Percentiles rank a stretch among this genome's conserved stretches.
Conservation (phyloP, 2,329 filamentous ascomycete genomes). For the Berkeleyomyces rouxiae region DNA sequence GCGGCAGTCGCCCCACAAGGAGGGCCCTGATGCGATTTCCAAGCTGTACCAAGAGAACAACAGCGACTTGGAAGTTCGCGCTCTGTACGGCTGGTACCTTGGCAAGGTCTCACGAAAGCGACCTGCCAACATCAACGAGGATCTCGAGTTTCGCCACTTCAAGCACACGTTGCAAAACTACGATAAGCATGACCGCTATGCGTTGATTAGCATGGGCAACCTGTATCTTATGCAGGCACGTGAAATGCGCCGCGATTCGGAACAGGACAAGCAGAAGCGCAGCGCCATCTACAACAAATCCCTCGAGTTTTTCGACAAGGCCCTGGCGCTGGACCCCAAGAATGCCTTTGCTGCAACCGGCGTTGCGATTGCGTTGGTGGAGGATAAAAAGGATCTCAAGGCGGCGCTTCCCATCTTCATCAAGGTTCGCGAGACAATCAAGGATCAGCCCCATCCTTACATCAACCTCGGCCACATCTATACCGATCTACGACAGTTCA, state of each 20-base stretch:
- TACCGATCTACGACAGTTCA: constrained; percentile 75
- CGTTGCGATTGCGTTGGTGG: constrained; percentile 80
- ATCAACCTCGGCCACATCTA: constrained; percentile 91
- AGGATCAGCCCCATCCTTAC: constrained; percentile 63
- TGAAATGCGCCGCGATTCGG: constrained; percentile 85
- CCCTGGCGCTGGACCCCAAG: constrained; percentile 79
- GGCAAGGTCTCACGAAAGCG: constrained; percentile 72
- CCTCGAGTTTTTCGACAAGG: constrained; percentile 97
- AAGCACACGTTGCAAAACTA: constrained; percentile 89
- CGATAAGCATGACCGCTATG: constrained; percentile 97
- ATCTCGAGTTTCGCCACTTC: constrained; percentile 83
- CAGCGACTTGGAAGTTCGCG: constrained; percentile 76
- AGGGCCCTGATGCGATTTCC: constrained; percentile 70
- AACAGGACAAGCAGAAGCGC: constrained; percentile 80
- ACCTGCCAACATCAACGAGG: constrained; percentile 64
- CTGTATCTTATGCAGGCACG: constrained; percentile 71
- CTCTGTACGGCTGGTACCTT: constrained; percentile 89
- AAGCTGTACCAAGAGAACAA: constrained; percentile 75
- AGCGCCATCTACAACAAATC: constrained; percentile 76
- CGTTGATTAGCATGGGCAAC: constrained; percentile 92
- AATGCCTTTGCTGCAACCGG: constrained; percentile 96
- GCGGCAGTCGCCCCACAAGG: constrained; percentile 62
- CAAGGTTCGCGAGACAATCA: constrained; percentile 78
- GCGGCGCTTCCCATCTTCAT: constrained; percentile 74
- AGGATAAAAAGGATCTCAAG: constrained; percentile 82